phyloP scores from a whole-genome alignment of 176 grass and related monocot genomes.

The Tillandsia leiboldiana region DNA sequence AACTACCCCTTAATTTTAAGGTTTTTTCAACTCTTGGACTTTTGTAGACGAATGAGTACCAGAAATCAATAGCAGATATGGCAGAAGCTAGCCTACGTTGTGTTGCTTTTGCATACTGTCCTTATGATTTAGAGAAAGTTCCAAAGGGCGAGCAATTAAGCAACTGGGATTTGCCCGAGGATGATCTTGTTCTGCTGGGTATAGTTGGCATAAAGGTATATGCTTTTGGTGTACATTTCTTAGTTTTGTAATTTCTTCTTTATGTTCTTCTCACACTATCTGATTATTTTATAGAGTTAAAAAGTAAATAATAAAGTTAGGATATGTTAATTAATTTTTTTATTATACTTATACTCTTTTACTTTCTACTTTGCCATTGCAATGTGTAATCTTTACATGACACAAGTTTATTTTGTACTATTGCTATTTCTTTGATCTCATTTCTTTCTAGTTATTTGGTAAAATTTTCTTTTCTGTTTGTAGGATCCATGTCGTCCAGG shows the following conservation, averaged over 20 bases:
- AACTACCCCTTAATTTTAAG: too few relatives aligned
- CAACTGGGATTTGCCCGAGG: slow-evolving; percentile 61
- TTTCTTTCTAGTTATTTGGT: background rate
- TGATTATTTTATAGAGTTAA: background rate
- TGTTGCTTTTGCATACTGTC: slow-evolving; percentile 77
- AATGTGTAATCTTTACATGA: too few relatives aligned
- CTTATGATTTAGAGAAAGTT: slow-evolving; percentile 37
- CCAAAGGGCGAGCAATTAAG: slow-evolving; percentile 53
- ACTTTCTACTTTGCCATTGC: too few relatives aligned
- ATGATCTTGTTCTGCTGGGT: slow-evolving; percentile 64
- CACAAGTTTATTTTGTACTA: too few relatives aligned
- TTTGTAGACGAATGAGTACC: slow-evolving; percentile 58
- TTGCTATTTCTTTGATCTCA: too few relatives aligned
- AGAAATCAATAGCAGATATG: slow-evolving; percentile 69
- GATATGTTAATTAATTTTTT: too few relatives aligned
- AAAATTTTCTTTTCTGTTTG: slow-evolving; percentile 21
- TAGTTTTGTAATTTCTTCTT: slow-evolving; percentile 2
- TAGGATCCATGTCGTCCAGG: slow-evolving; percentile 94
- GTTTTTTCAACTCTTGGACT: background rate
- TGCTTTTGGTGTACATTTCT: slow-evolving; percentile 9
- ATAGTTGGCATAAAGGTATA: slow-evolving; percentile 89
- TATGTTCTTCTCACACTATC: background rate
- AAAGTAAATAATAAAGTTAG: background rate
- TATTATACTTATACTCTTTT: too few relatives aligned
- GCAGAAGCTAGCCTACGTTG: slow-evolving; percentile 69